phyloP scores from a whole-genome alignment of 2,329 filamentous ascomycete species.

The Cytospora paraplurivora region DNA sequence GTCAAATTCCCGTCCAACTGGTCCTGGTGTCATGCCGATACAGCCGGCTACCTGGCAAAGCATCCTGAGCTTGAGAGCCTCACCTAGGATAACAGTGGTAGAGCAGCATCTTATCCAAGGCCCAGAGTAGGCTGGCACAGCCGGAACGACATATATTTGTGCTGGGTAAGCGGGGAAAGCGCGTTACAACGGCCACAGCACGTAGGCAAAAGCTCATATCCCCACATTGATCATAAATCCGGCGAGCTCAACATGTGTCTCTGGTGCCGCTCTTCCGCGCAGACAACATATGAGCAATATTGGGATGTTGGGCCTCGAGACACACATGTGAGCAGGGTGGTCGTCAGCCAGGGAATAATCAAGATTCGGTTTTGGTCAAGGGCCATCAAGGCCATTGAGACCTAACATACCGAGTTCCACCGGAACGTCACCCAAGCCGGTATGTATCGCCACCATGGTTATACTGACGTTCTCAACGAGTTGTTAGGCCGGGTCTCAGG shows the following conservation, averaged over 20 bases:
- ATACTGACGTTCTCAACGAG: background rate
- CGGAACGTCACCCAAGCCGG: background rate
- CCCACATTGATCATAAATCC: background rate
- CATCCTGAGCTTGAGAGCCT: background rate
- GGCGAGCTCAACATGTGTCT: background rate
- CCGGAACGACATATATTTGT: background rate
- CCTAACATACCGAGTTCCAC: background rate
- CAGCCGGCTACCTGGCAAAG: background rate
- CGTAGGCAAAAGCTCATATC: slow-evolving; percentile 14
- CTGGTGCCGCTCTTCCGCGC: slow-evolving; percentile 1
- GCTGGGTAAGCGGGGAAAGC: background rate
- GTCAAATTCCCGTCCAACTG: background rate
- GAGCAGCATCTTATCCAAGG: background rate
- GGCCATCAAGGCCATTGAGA: background rate
- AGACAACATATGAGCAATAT: background rate
- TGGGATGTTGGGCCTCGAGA: background rate
- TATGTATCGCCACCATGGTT: background rate
- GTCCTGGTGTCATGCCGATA: background rate
- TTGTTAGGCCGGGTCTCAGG: background rate
- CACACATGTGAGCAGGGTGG: background rate
- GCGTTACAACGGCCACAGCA: background rate
- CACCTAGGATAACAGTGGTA: background rate
- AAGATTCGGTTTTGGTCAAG: background rate
- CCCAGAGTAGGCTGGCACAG: background rate
- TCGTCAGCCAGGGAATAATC: background rate